Evolutionary conservation across 2,329 filamentous ascomycete species (phyloP), one percentile per base, ranked within the genome.

Genomic region (Ophiostoma quercus): DNA sequence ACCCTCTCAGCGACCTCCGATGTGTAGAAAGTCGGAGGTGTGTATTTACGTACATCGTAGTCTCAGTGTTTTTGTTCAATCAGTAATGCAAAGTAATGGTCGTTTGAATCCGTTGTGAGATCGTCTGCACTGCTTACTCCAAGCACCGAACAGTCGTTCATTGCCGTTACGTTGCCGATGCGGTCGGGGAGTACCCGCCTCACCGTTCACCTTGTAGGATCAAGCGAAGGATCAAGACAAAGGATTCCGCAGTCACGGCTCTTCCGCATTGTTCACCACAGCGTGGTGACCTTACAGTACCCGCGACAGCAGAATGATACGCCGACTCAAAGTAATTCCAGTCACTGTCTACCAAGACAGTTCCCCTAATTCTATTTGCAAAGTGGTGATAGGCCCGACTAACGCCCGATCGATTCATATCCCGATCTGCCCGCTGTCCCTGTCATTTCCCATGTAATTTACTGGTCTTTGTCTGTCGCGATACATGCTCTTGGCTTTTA

Each of bases 1-100:
- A 57, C 51, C 51, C 51, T 54, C 47, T 57, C 51, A 57, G 22
- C 51, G 51, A 57, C 22, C 22, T 57, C 51, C 51, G 51, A 57
- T 57, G n/a, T 57, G 6, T 57, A 57, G 8, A 22, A 57, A 57
- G n/a, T 22, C n/a, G 51, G n/a, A 57, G 22, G 51, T 57, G 51
- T 57, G 47, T 22, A 6, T 9, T 5, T 22, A 16, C 9, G 37
- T 29, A 29, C 25, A 29, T 29, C 25, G 25, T 29, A 29, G 25
- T 29, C 25, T 29, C 25, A 39, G 37, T 25, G 2, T 11, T 54
- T 54, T 54, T 54, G n/a, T 54, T 47, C 19, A 1, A 22, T 22
- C 5, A 43, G 41, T 39, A 37, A 7, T 37, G 11, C 37, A 9
- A 39, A 9, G 37, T 39, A 39, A 29, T 29, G 25, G 25, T 29